Evolutionary conservation across 192 early-diverging fungal species (phyloP).

Genomic region (Backusella australiensis): DNA sequence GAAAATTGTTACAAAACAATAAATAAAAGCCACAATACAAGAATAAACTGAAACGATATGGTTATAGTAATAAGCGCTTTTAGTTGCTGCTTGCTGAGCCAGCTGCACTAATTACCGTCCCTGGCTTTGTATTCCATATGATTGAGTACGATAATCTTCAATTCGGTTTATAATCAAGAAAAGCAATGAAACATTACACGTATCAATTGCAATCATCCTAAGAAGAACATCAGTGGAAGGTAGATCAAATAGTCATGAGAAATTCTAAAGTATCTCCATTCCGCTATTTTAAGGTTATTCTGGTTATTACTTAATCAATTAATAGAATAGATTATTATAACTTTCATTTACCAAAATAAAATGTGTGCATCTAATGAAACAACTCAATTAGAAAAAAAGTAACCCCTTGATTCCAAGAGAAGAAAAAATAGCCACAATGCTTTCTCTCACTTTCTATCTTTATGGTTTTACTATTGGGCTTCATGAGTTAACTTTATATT

Average conservation of each 20-base stretch:
- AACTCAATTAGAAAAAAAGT: not conserved
- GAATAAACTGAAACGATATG: not conserved
- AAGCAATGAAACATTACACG: not conserved
- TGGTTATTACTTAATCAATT: not conserved
- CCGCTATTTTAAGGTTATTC: not conserved
- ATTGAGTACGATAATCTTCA: not conserved
- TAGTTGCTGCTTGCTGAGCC: no score
- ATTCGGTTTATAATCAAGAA: not conserved
- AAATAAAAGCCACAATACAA: not conserved
- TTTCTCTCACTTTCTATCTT: not conserved
- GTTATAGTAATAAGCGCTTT: no score
- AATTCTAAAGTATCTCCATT: not conserved
- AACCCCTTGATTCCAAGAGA: not conserved
- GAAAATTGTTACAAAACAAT: not conserved
- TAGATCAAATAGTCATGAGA: not conserved
- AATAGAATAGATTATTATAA: not conserved
- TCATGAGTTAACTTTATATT: not conserved
- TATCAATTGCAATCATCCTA: not conserved
- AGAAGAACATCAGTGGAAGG: not conserved
- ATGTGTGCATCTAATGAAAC: not conserved
- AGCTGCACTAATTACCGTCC: no score
- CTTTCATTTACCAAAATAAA: conserved; percentile 3
- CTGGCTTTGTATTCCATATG: no score
- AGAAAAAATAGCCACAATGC: not conserved
- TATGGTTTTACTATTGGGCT: not conserved